Evolutionary conservation across 1,284 basidiomycete genomes (phyloP).

Genomic region (Kwoniella shivajii): DNA sequence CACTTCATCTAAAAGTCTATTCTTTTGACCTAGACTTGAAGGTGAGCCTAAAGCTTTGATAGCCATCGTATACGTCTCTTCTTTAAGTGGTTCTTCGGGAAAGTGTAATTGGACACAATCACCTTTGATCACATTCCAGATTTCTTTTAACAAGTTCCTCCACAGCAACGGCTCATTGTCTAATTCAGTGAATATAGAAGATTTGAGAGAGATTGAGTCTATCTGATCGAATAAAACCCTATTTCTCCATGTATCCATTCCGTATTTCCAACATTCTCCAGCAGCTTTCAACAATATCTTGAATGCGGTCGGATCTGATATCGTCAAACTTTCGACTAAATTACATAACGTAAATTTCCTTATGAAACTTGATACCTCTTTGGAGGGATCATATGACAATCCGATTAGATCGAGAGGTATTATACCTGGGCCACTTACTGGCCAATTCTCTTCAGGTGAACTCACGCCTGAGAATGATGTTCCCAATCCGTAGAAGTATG

Average conservation of each 20-base stretch:
- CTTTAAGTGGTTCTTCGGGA: background rate
- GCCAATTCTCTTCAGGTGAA: conserved; percentile 1
- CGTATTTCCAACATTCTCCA: background rate
- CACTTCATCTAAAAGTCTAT: conserved; percentile 4
- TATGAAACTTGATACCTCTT: conserved; percentile 1
- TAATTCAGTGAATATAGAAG: background rate
- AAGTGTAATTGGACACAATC: conserved; percentile 7
- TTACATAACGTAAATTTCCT: conserved; percentile 10
- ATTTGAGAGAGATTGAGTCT: background rate
- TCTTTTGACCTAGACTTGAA: background rate
- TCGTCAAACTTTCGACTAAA: background rate
- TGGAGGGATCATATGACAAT: conserved; percentile 6
- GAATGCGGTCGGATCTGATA: background rate
- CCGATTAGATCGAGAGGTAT: conserved; percentile 1
- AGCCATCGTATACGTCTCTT: conserved; percentile 4
- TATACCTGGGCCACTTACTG: conserved; percentile 12
- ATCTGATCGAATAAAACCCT: conserved; percentile 11
- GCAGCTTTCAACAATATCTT: background rate
- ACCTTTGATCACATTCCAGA: conserved; percentile 10
- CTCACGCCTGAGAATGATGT: conserved; percentile 7
- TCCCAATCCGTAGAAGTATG: conserved; percentile 13
- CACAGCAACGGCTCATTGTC: background rate
- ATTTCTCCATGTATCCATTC: conserved; percentile 6
- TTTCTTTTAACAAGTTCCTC: background rate
- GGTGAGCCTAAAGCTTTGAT: background rate